These are phyloP conservation scores for Cyberlindnera saturnus DNA, from an alignment of 805 yeast species.

Conservation along the genomic window DNA sequence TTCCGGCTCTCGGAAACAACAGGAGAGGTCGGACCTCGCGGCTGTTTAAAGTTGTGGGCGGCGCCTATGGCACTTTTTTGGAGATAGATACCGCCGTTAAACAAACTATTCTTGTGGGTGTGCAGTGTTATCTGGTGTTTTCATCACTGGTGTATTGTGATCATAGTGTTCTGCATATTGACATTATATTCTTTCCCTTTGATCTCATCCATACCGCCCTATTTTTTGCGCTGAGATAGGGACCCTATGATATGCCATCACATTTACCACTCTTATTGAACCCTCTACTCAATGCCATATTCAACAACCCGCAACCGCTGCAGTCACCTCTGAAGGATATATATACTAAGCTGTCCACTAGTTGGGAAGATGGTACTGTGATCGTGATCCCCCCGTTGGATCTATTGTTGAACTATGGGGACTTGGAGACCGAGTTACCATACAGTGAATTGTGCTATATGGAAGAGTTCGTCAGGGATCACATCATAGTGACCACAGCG, in stretches of 20 bases:
- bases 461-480: constrained; percentile 58
- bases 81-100: too few species aligned
- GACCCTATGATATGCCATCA: constrained; percentile 22
- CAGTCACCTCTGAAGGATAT: constrained; percentile 42
- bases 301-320: constrained; percentile 54
- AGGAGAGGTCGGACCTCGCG: too few species aligned
- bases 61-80: too few species aligned
- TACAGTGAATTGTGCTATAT: constrained; percentile 49
- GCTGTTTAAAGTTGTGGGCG: too few species aligned
- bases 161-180: too few species aligned
- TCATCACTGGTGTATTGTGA: too few species aligned
- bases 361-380: constrained; percentile 38
- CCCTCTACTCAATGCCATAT: constrained; percentile 58
- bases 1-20: too few species aligned
- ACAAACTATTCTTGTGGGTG: too few species aligned
- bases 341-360: constrained; percentile 32
- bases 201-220: too few species aligned
- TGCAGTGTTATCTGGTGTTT: too few species aligned
- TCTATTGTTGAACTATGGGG: constrained; percentile 35
- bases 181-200: too few species aligned
- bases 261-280: constrained; percentile 52
- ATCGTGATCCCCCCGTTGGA: constrained; percentile 60
- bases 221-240: too few species aligned
- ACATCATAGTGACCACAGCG: constrained; percentile 41
- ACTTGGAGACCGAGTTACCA: constrained; percentile 30